Percentiles rank a stretch among this genome's conserved stretches.
Evolutionary conservation across 352 stramenopile species (phyloP).

Genomic region (Phytophthora chlamydospora): DNA sequence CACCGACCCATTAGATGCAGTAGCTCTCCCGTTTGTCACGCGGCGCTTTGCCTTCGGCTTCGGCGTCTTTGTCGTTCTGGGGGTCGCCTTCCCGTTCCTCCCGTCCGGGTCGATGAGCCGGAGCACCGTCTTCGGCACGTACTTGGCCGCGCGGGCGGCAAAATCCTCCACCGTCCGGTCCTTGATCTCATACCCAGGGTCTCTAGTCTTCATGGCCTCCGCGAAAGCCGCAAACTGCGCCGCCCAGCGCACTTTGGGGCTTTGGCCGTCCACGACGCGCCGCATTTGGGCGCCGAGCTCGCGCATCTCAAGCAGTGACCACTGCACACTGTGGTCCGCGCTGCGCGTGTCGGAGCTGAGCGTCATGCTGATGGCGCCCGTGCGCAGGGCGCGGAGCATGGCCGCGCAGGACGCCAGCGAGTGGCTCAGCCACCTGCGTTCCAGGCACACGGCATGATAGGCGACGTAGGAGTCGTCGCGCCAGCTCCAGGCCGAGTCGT

Average conservation of each 20-base stretch:
- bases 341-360: constrained; percentile 19
- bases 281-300: constrained; percentile 34
- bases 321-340: constrained; percentile 28
- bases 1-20: too few species aligned
- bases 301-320: constrained; percentile 33
- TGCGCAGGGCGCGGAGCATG: constrained; percentile 29
- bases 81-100: constrained; percentile 3
- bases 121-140: constrained; percentile 13
- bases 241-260: constrained; percentile 12
- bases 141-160: constrained; percentile 22
- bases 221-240: constrained; percentile 19
- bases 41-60: constrained; percentile 2
- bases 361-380: constrained; percentile 28
- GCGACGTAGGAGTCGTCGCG: constrained; percentile 24
- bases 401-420: constrained; percentile 18
- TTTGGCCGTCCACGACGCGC: constrained; percentile 13
- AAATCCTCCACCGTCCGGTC: constrained; percentile 29
- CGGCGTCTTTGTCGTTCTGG: background rate
- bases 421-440: constrained; percentile 30
- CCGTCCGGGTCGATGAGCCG: constrained; percentile 9
- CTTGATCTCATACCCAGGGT: constrained; percentile 13
- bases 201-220: constrained; percentile 23
- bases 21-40: background rate
- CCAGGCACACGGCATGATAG: constrained; percentile 16
- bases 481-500: constrained; percentile 27